A percentile compares a stretch with the other conserved stretches of the same genome.
These are phyloP conservation scores for Taphrina populina DNA, from an alignment of 1,139 yeast genomes.

Conservation along the genomic window DNA sequence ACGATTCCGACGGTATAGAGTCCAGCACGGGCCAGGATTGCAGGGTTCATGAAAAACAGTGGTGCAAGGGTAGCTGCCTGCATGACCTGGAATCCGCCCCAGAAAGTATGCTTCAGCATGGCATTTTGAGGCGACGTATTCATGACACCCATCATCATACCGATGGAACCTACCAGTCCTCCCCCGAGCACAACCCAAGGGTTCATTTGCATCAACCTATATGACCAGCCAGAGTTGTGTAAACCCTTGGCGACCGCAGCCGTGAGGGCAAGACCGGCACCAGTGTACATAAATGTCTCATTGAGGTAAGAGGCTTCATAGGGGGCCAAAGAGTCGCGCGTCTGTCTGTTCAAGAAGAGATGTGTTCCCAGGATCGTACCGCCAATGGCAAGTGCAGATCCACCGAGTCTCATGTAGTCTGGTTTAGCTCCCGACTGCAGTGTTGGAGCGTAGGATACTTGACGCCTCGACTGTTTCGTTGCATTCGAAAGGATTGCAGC, in stretches of 20 bases:
- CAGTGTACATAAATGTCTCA: slow-evolving; percentile 30
- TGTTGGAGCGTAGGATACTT: slow-evolving; percentile 2
- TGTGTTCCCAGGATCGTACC: slow-evolving; percentile 32
- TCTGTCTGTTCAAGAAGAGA: slow-evolving; percentile 27
- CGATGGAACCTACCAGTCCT: slow-evolving; percentile 29
- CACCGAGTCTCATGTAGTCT: slow-evolving; percentile 23
- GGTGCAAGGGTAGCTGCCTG: slow-evolving; percentile 32
- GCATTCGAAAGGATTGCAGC: not conserved
- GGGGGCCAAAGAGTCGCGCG: slow-evolving; percentile 26
- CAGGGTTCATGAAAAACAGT: slow-evolving; percentile 31
- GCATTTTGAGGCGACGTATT: slow-evolving; percentile 22
- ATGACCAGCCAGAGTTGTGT: slow-evolving; percentile 33
- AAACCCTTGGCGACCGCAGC: slow-evolving; percentile 30
- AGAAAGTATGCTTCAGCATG: slow-evolving; percentile 26
- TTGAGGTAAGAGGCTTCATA: slow-evolving; percentile 27
- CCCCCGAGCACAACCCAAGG: slow-evolving; percentile 33
- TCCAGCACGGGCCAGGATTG: slow-evolving; percentile 33
- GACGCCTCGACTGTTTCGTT: slow-evolving; percentile 7
- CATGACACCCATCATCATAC: slow-evolving; percentile 32
- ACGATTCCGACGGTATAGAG: slow-evolving; percentile 33
- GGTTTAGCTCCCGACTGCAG: slow-evolving; percentile 27
- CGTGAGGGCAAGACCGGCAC: slow-evolving; percentile 34
- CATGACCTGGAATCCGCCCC: slow-evolving; percentile 32
- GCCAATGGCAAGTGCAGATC: slow-evolving; percentile 28
- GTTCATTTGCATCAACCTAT: slow-evolving; percentile 31